Evolutionary conservation across 768 basidiomycete genomes (phyloP), one percentile per base, ranked within the genome.

Genomic region (Asterophora parasitica): DNA sequence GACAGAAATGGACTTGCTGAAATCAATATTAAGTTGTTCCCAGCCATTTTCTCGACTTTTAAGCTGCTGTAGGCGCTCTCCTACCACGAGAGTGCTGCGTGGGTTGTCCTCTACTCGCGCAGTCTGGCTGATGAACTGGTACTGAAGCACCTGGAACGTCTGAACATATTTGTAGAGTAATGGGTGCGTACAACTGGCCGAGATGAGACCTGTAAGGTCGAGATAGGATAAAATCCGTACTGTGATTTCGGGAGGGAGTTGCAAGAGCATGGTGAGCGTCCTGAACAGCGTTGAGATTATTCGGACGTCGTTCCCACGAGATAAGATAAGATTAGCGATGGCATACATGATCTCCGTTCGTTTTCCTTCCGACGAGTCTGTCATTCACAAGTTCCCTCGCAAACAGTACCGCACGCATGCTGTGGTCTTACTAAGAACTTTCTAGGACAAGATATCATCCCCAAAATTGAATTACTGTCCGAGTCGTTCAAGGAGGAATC

Each of bases 211-310:
- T 1, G 27, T n/a, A 11, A 57, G 38, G 11, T 61, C 48, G 2
- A 71, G 58, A 16, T 56, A 44, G 20, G 47, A 56, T 13, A 72
- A 51, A n/a, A 67, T 66, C 11, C 53, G 53, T 30, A 59, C 46
- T 23, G 71, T 30, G 11, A 70, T 55, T 39, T 71, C 70, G 13
- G 55, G 37, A 4, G 67, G 69, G 0, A 69, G 58, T 32, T 64
- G 54, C 7, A 61, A 48, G 4, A 68, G 46, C 35, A 46, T 46
- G 23, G 23, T 23, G 23, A 23, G 6, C 23, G 6, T 23, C 23
- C 3, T 23, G 6, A 23, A 23, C 23, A n/a, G n/a, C n/a, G n/a
- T n/a, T 6, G 6, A 23, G 6, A 23, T 6, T 3, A 23, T 3
- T 23, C n/a, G n/a, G 23, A 23, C 23, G 6, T 3, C 23, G 23